phyloP scores from a whole-genome alignment of 495 filamentous ascomycete genomes.

The Podospora bellae-mahoneyi region DNA sequence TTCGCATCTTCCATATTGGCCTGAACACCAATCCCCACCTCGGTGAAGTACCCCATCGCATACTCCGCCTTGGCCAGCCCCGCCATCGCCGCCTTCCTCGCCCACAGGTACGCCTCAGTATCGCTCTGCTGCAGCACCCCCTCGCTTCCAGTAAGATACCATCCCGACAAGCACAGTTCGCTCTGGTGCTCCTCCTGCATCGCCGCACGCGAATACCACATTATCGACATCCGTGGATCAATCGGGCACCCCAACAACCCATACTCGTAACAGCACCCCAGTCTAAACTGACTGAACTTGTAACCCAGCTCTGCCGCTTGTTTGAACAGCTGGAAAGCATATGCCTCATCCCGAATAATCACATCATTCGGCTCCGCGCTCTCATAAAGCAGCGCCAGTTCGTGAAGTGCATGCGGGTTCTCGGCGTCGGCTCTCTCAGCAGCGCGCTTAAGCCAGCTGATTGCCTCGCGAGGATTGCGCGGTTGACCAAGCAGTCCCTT shows the following conservation, averaged over 20 bases:
- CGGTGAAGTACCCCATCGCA: constrained; percentile 96
- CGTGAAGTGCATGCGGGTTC: constrained; percentile 94
- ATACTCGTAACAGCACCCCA: constrained; percentile 87
- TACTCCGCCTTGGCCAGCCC: constrained; percentile 91
- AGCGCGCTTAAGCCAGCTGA: constrained; percentile 88
- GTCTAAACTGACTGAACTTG: constrained; percentile 88
- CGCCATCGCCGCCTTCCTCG: constrained; percentile 80
- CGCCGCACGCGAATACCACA: constrained; percentile 90
- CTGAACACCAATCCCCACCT: constrained; percentile 86
- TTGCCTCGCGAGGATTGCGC: constrained; percentile 77
- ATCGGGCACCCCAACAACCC: constrained; percentile 77
- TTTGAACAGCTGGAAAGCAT: constrained; percentile 74
- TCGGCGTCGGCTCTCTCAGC: constrained; percentile 83
- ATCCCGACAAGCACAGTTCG: constrained; percentile 87
- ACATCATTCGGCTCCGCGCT: constrained; percentile 62
- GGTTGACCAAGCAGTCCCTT: constrained; percentile 92
- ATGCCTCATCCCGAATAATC: constrained; percentile 73
- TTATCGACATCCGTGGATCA: constrained; percentile 77
- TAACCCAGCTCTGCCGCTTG: constrained; percentile 89
- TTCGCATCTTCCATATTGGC: constrained; percentile 91
- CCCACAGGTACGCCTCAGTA: constrained; percentile 96
- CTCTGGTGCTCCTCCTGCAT: constrained; percentile 93
- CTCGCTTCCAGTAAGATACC: constrained; percentile 91
- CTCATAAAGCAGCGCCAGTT: constrained; percentile 84
- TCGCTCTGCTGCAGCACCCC: constrained; percentile 88